phyloP scores from a whole-genome alignment of 345 rosid species.

The Fremontodendron californicum region DNA sequence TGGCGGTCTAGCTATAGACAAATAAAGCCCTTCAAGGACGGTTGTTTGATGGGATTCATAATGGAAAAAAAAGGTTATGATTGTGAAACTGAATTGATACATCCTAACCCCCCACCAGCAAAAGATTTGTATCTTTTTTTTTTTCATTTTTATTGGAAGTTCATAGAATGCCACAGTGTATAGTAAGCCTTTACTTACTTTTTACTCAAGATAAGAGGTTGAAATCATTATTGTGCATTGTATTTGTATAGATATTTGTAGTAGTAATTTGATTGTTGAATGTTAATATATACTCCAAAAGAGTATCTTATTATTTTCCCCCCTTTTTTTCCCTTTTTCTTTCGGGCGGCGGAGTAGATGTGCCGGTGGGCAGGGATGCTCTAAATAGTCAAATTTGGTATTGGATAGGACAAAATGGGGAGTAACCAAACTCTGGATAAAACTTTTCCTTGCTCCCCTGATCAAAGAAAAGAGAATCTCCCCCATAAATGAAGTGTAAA shows the following conservation, averaged over 20 bases:
- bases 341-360: neutral
- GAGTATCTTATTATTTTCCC: neutral
- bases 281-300: neutral
- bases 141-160: neutral
- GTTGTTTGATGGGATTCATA: neutral
- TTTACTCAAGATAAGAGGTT: neutral
- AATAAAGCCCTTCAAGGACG: neutral
- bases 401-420: too few relatives aligned
- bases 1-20: neutral
- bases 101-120: neutral
- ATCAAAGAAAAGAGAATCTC: neutral
- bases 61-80: neutral
- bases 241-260: neutral
- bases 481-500: too few relatives aligned
- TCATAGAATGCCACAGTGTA: neutral
- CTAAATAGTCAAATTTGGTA: too few relatives aligned
- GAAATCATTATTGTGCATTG: neutral
- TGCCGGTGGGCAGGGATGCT: too few relatives aligned
- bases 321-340: neutral
- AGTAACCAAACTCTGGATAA: too few relatives aligned
- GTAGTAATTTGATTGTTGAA: neutral
- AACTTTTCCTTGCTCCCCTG: too few relatives aligned
- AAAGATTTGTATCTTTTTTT: neutral
- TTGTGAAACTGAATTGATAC: neutral
- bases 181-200: neutral